Evolutionary conservation across 768 basidiomycete genomes (phyloP).

Genomic region (Pleurotus platypus): DNA sequence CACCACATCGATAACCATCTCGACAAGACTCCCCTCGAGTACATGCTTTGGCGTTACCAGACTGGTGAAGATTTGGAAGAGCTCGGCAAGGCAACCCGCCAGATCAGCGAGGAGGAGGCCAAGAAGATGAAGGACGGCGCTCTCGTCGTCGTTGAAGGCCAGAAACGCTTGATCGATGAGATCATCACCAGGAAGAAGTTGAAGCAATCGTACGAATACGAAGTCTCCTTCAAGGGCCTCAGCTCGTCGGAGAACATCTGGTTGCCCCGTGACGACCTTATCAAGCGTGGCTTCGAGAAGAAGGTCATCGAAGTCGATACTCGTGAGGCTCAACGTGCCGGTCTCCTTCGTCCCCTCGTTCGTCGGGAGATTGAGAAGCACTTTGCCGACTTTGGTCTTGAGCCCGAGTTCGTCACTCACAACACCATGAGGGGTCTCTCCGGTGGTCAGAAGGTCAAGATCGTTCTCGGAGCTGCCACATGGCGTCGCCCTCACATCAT

Average conservation of each 20-base stretch:
- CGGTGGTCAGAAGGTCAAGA: slow-evolving; percentile 99
- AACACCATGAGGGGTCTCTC: slow-evolving; percentile 99
- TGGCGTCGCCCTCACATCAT: slow-evolving; percentile 99
- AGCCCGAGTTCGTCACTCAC: slow-evolving; percentile 98
- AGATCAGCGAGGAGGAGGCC: slow-evolving; percentile 83
- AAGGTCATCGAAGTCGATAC: slow-evolving; percentile 98
- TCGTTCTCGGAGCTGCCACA: slow-evolving; percentile 95
- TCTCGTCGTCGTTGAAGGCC: slow-evolving; percentile 82
- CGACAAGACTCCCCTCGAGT: slow-evolving; percentile 98
- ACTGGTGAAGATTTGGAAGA: slow-evolving; percentile 98
- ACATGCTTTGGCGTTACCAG: slow-evolving; percentile 99
- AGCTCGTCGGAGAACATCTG: slow-evolving; percentile 98
- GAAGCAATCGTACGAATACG: slow-evolving; percentile 99
- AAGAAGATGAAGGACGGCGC: slow-evolving; percentile 98
- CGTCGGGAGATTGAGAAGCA: slow-evolving; percentile 99
- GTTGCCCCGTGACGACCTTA: slow-evolving; percentile 92
- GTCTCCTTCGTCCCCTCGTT: slow-evolving; percentile 93
- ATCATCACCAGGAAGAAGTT: slow-evolving; percentile 90
- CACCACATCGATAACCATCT: slow-evolving; percentile 98
- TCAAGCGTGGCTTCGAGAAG: slow-evolving; percentile 99
- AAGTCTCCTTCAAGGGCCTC: slow-evolving; percentile 92
- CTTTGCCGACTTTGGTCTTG: slow-evolving; percentile 98
- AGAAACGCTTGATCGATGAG: slow-evolving; percentile 95
- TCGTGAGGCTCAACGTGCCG: slow-evolving; percentile 94
- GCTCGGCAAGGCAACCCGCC: slow-evolving; percentile 86